phyloP scores from a whole-genome alignment of 768 basidiomycete genomes.

The Calvatia gigantea region DNA sequence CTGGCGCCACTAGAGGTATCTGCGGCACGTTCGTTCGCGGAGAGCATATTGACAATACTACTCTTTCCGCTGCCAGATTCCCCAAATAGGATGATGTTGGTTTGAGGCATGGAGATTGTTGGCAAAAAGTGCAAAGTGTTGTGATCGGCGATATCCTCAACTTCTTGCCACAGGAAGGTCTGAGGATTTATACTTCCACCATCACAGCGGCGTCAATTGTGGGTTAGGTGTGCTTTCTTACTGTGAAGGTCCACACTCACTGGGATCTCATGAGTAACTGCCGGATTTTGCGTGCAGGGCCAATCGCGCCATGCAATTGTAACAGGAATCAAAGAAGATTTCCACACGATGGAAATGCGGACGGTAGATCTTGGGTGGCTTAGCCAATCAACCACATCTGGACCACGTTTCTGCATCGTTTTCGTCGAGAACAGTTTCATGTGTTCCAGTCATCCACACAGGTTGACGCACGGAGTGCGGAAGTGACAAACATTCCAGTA shows the following conservation, averaged over 20 bases:
- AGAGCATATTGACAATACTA: slow-evolving; percentile 30
- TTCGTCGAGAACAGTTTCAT: background rate
- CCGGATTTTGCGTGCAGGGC: background rate
- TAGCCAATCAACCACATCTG: no score
- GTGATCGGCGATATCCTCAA: background rate
- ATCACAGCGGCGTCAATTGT: background rate
- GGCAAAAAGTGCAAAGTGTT: background rate
- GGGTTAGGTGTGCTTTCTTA: no score
- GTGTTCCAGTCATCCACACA: no score
- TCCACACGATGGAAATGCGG: no score
- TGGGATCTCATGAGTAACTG: background rate
- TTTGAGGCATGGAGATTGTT: background rate
- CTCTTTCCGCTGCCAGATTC: slow-evolving; percentile 27
- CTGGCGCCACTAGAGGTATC: background rate
- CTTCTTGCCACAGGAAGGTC: background rate
- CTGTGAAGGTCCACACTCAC: background rate
- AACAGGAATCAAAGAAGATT: no score
- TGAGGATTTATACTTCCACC: background rate
- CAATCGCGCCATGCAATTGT: background rate
- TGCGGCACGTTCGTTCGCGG: background rate
- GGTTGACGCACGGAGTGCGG: no score
- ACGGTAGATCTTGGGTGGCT: no score
- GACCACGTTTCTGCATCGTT: no score
- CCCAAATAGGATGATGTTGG: slow-evolving; percentile 32
- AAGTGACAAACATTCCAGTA: no score